Evolutionary conservation across 495 filamentous ascomycete genomes (phyloP).

Genomic region (Talaromyces thailandensis): DNA sequence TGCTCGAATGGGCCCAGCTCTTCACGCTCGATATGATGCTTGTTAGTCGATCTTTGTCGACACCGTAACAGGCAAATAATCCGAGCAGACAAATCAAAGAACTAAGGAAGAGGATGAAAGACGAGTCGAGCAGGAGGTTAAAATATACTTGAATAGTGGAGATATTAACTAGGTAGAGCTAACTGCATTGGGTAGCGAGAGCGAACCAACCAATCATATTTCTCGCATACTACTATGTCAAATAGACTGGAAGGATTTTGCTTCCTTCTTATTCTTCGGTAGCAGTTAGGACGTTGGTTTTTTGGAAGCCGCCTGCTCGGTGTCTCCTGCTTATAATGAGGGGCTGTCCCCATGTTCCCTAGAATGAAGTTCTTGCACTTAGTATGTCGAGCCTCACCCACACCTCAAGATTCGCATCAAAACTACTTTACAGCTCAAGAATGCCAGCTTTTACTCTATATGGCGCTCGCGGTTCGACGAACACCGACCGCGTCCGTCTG

Average conservation of each 20-base stretch:
- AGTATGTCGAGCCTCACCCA: conserved; percentile 12
- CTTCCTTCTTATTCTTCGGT: conserved; percentile 5
- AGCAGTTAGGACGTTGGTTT: conserved; percentile 12
- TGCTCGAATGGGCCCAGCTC: background rate
- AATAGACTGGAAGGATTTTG: background rate
- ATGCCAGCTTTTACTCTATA: conserved; percentile 30
- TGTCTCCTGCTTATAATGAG: conserved; percentile 15
- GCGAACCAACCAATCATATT: conserved; percentile 24
- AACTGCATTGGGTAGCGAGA: conserved; percentile 21
- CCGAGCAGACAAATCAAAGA: conserved; percentile 23
- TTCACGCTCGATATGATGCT: background rate
- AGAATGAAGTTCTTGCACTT: conserved; percentile 13
- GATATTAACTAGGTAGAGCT: conserved; percentile 8
- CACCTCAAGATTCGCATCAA: conserved; percentile 13
- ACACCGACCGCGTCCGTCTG: conserved; percentile 27
- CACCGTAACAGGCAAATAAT: conserved; percentile 16
- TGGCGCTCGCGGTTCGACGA: conserved; percentile 26
- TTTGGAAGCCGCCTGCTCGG: conserved; percentile 38
- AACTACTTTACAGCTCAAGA: conserved; percentile 20
- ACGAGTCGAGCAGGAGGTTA: conserved; percentile 13
- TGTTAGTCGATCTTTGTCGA: background rate
- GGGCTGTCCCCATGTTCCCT: conserved; percentile 12
- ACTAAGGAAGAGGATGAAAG: conserved; percentile 8
- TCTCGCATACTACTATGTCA: background rate
- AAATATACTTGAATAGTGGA: conserved; percentile 12